Percentiles rank a stretch among this genome's conserved stretches.
Evolutionary conservation across 2,329 filamentous ascomycete genomes (phyloP).

Genomic region (Aureobasidium pullulans): DNA sequence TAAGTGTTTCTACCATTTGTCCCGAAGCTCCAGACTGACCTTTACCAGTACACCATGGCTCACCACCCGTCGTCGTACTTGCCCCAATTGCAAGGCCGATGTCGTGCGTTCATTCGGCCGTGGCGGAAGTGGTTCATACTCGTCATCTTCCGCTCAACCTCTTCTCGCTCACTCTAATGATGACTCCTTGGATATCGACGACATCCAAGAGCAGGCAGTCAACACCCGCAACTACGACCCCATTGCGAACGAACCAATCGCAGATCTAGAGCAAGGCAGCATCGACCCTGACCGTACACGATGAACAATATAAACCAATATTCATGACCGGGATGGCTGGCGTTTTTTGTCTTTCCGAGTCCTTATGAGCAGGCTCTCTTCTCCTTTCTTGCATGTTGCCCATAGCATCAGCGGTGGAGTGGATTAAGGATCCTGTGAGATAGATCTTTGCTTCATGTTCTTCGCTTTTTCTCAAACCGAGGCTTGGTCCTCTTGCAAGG

Average conservation of each 20-base stretch:
- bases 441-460: constrained; percentile 4
- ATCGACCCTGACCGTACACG: constrained; percentile 15
- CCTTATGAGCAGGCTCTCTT: constrained; percentile 3
- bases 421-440: background rate
- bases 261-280: constrained; percentile 28
- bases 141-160: constrained; percentile 13
- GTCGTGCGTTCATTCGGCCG: constrained; percentile 57
- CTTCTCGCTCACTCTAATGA: constrained; percentile 11
- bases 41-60: constrained; percentile 79
- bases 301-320: background rate
- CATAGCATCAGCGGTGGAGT: constrained; percentile 8
- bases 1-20: constrained; percentile 49
- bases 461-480: background rate
- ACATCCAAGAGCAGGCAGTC: constrained; percentile 28
- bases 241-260: constrained; percentile 24
- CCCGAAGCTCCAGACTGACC: background rate
- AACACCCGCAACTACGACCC: constrained; percentile 27
- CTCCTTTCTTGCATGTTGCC: background rate
- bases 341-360: background rate
- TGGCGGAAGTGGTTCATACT: background rate
- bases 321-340: constrained; percentile 6
- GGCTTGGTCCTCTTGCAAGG: background rate
- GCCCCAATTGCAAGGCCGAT: constrained; percentile 96
- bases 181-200: constrained; percentile 19
- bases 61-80: constrained; percentile 90